Evolutionary conservation across 768 basidiomycete genomes (phyloP).

Genomic region (Rhodotorula toruloides): DNA sequence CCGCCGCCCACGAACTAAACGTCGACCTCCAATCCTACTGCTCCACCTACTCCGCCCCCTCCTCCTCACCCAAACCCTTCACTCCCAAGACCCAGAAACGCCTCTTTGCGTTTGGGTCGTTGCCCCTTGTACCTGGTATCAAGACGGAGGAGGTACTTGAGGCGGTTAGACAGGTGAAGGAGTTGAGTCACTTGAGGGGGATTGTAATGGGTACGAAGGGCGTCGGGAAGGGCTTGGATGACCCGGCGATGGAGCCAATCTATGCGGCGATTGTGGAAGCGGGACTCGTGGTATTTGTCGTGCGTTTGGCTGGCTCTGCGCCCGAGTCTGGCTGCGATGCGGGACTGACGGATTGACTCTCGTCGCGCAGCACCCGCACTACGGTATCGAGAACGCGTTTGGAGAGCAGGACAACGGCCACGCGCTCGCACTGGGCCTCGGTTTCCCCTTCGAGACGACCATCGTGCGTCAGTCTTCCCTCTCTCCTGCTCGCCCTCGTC

Average conservation of each 20-base stretch:
- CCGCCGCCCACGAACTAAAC: slow-evolving; percentile 67
- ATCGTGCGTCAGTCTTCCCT: slow-evolving; percentile 54
- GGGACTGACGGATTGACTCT: background rate
- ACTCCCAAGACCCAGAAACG: slow-evolving; percentile 53
- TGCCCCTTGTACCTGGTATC: slow-evolving; percentile 71
- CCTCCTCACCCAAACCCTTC: slow-evolving; percentile 16
- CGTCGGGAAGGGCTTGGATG: slow-evolving; percentile 73
- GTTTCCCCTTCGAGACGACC: slow-evolving; percentile 87
- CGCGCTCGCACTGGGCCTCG: slow-evolving; percentile 76
- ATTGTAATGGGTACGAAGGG: slow-evolving; percentile 79
- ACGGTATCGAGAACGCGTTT: slow-evolving; percentile 70
- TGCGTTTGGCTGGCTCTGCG: slow-evolving; percentile 8
- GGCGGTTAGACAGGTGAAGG: slow-evolving; percentile 62
- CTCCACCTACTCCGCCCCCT: slow-evolving; percentile 50
- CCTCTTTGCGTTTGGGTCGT: slow-evolving; percentile 75
- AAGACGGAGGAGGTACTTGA: slow-evolving; percentile 57
- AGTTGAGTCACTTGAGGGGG: slow-evolving; percentile 63
- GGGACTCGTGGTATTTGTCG: slow-evolving; percentile 68
- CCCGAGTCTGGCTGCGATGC: background rate
- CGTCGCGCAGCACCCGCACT: slow-evolving; percentile 53
- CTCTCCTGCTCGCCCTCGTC: background rate
- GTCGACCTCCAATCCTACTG: slow-evolving; percentile 73
- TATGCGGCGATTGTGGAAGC: slow-evolving; percentile 71
- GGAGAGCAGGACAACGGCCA: slow-evolving; percentile 76
- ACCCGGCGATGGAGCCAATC: slow-evolving; percentile 67